phyloP scores from a whole-genome alignment of 148 eudicot genomes.

The Dysphania ambrosioides region DNA sequence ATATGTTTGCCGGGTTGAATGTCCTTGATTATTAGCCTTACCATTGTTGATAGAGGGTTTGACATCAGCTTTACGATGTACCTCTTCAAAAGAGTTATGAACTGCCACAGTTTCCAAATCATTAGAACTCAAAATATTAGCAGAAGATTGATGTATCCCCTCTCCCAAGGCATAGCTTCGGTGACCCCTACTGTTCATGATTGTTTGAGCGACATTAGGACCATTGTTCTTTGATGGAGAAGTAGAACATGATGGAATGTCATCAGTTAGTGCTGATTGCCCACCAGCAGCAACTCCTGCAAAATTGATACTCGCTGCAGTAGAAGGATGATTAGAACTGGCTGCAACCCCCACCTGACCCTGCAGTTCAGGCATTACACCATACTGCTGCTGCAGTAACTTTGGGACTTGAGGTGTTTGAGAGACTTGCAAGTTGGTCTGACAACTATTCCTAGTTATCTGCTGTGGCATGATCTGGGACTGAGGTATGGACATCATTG shows the following conservation, averaged over 20 bases:
- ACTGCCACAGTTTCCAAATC: constrained; percentile 49
- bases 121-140: constrained; percentile 38
- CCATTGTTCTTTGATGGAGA: constrained; percentile 85
- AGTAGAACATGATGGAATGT: constrained; percentile 78
- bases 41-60: constrained; percentile 55
- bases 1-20: constrained; percentile 45
- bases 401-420: constrained; percentile 51
- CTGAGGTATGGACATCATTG: constrained; percentile 42
- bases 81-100: constrained; percentile 44
- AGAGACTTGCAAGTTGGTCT: constrained; percentile 35
- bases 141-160: constrained; percentile 47
- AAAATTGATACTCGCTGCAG: constrained; percentile 45
- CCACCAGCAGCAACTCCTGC: constrained; percentile 51
- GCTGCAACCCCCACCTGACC: constrained; percentile 38
- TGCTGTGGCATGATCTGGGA: constrained; percentile 47
- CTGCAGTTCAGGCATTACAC: constrained; percentile 39
- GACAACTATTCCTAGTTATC: constrained; percentile 40
- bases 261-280: constrained; percentile 62
- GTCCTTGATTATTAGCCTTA: constrained; percentile 56
- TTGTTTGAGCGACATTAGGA: constrained; percentile 36
- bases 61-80: constrained; percentile 55
- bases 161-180: constrained; percentile 39
- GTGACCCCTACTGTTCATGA: constrained; percentile 41
- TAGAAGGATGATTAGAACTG: constrained; percentile 45
- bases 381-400: constrained; percentile 46